Evolutionary conservation across 345 rosid genomes (phyloP), one percentile per base, ranked within the genome.

Genomic region (Atalantia buxifolia): DNA sequence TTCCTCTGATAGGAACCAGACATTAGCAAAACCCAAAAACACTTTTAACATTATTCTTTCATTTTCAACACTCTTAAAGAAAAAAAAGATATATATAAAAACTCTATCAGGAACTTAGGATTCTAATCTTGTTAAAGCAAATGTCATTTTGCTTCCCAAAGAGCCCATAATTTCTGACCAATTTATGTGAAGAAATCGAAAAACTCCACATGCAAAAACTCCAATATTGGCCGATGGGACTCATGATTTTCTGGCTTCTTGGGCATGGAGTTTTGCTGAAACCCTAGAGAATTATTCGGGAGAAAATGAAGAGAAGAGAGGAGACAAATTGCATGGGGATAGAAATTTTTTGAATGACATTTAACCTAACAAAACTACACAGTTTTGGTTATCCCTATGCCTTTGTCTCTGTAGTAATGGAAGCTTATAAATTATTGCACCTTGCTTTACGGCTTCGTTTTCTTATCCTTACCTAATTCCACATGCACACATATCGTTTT

Each of bases 301-400:
- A 70, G 71, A 68, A 68, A 14, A 36, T 24, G 27, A 10, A 5
- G 14, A 24, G 67, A 61, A 3, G n/a, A 9, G 50, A 56, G 84
- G 66, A 78, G 90, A 85, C 88, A 85, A 78, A 9, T n/a, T 77
- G 84, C 87, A 72, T 71, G 84, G 79, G 59, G 83, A 70, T 76
- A 61, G 33, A 76, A 64, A 33, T 25, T 16, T 30, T 9, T 55
- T 69, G 59, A 74, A 60, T 60, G 83, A 85, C 74, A 65, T 35
- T 16, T 80, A 83, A 88, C 89, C 87, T 78, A 88, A 86, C 90
- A 81, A 77, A 63, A 72, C 85, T 78, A 62, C 65, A 81, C 65
- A 28, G 76, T 50, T 60, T 76, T 75, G 79, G 61, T 24, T 76
- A 79, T 88, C 88, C 80, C 90, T 75, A 86, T 83, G 89, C 86